Evolutionary conservation across 2,329 filamentous ascomycete species (phyloP).

Genomic region (Macrophomina pseudophaseolina): DNA sequence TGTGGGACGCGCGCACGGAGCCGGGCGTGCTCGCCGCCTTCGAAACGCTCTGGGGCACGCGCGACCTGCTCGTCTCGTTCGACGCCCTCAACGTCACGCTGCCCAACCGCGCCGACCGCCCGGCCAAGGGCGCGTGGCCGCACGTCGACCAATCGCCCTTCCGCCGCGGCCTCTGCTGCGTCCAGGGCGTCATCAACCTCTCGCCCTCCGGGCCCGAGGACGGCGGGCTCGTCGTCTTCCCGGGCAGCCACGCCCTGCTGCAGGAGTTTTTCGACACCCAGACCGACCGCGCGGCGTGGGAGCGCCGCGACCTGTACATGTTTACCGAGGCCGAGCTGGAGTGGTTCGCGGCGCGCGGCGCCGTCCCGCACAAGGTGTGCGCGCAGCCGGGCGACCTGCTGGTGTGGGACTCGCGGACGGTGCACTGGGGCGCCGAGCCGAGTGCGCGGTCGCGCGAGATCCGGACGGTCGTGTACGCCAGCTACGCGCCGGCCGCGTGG

Average conservation of each 20-base stretch:
- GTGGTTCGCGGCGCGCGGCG: slow-evolving; percentile 50
- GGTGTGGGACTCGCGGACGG: slow-evolving; percentile 54
- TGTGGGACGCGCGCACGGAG: slow-evolving; percentile 48
- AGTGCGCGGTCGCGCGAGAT: slow-evolving; percentile 23
- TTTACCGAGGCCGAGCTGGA: slow-evolving; percentile 42
- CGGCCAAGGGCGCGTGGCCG: slow-evolving; percentile 41
- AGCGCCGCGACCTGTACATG: slow-evolving; percentile 31
- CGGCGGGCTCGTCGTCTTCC: slow-evolving; percentile 44
- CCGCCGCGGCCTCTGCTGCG: slow-evolving; percentile 55
- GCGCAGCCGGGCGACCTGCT: slow-evolving; percentile 53
- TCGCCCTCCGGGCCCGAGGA: slow-evolving; percentile 44
- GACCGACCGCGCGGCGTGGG: slow-evolving; percentile 42
- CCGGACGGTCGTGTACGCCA: slow-evolving; percentile 26
- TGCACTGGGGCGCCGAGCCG: slow-evolving; percentile 25
- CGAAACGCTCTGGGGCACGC: slow-evolving; percentile 42
- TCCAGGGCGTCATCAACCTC: slow-evolving; percentile 59
- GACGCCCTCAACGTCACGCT: slow-evolving; percentile 49
- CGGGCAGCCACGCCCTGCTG: slow-evolving; percentile 38
- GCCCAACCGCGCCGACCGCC: slow-evolving; percentile 39
- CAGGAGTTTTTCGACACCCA: slow-evolving; percentile 41
- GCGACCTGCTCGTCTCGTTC: slow-evolving; percentile 45
- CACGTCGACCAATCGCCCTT: slow-evolving; percentile 39
- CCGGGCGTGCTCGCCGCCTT: slow-evolving; percentile 47
- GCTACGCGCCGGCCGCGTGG: slow-evolving; percentile 30
- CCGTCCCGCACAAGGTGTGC: slow-evolving; percentile 46